Conservation (phyloP, 1,284 basidiomycete species). For the Ustilago loliicola region DNA sequence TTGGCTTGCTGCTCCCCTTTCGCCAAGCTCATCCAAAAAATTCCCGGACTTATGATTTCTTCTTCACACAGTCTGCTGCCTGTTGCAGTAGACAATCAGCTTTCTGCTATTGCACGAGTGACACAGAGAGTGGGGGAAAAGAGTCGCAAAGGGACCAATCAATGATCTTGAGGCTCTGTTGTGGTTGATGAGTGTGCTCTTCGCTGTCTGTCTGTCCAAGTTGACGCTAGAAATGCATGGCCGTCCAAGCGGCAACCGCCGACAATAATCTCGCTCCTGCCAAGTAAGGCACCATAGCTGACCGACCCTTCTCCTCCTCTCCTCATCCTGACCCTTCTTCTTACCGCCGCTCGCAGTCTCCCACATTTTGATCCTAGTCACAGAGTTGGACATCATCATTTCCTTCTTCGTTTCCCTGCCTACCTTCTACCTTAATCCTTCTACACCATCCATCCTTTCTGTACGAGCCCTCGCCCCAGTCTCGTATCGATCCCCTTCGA, state of each 20-base stretch:
- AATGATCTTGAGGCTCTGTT: not conserved
- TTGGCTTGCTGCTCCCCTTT: too few relatives aligned
- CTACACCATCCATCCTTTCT: conserved; percentile 1
- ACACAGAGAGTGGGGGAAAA: not conserved
- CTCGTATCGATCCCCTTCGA: conserved; percentile 27
- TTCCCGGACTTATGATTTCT: conserved; percentile 1
- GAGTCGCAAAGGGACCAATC: not conserved
- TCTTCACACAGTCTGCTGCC: not conserved
- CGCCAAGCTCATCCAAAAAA: too few relatives aligned
- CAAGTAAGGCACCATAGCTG: not conserved
- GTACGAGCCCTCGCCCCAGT: conserved; percentile 12
- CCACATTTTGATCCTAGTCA: conserved; percentile 14
- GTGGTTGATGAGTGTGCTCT: not conserved
- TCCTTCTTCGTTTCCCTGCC: not conserved
- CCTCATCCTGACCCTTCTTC: not conserved
- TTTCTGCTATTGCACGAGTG: not conserved
- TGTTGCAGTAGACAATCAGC: too few relatives aligned
- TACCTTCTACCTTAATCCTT: not conserved
- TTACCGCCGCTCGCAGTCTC: not conserved
- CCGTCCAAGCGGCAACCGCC: conserved; percentile 17
- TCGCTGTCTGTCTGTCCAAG: not conserved
- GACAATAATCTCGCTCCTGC: not conserved
- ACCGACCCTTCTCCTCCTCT: too few relatives aligned
- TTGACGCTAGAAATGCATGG: conserved; percentile 14
- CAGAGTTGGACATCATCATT: not conserved